Conservation (phyloP, 331 rosid genomes). For the Quercus tomentella region DNA sequence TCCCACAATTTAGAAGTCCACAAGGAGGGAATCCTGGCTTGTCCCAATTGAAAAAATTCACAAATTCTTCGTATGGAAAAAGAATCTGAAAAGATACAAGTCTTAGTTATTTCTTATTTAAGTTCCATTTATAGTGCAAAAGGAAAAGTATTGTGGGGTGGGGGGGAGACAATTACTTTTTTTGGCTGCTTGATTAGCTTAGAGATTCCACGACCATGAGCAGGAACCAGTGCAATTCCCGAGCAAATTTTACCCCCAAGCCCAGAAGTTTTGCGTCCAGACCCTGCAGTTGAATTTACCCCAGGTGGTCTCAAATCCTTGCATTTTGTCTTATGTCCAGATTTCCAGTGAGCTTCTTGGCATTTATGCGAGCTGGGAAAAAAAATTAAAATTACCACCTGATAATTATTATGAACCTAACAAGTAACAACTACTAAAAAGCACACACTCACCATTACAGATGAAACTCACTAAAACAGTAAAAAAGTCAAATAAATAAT, state of each 20-base stretch:
- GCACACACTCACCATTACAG: background rate
- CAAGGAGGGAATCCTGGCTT: constrained; percentile 73
- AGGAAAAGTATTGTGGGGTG: background rate
- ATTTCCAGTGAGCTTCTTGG: constrained; percentile 73
- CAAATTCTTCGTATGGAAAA: constrained; percentile 80
- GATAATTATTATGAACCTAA: background rate
- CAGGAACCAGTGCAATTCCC: constrained; percentile 61
- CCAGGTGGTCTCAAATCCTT: constrained; percentile 18
- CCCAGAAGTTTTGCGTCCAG: constrained; percentile 34
- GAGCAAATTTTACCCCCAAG: constrained; percentile 36
- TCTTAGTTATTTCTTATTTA: background rate
- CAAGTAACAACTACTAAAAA: background rate
- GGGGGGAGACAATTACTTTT: constrained; percentile 36
- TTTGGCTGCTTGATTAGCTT: constrained; percentile 67
- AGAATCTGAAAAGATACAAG: constrained; percentile 60
- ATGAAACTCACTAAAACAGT: background rate
- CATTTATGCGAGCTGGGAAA: constrained; percentile 60
- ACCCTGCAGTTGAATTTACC: constrained; percentile 12
- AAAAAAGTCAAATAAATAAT: background rate
- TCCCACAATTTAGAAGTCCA: constrained; percentile 90
- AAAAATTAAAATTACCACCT: background rate
- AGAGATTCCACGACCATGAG: constrained; percentile 37
- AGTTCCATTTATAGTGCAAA: constrained; percentile 5
- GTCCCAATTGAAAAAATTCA: constrained; percentile 70
- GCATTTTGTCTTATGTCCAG: constrained; percentile 69